Evolutionary conservation across 768 basidiomycete species (phyloP).

Genomic region (Russula sp.): DNA sequence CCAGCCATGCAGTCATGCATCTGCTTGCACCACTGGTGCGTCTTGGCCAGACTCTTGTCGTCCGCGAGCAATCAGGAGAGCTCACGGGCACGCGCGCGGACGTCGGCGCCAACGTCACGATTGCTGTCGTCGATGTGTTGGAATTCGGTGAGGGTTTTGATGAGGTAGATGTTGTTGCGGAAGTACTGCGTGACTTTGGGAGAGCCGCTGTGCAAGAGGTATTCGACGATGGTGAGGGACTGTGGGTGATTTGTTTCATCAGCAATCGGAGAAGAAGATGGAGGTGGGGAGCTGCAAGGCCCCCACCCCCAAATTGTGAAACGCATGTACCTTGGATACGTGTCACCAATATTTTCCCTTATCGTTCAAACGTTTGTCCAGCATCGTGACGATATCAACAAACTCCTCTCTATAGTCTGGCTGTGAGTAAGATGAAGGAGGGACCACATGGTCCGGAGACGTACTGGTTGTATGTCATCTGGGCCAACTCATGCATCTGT

Average conservation of each 20-base stretch:
- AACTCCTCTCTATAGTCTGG: conserved; percentile 76
- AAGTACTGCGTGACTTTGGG: conserved; percentile 97
- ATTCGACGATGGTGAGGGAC: conserved; percentile 85
- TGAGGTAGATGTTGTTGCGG: conserved; percentile 88
- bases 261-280: not conserved
- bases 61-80: conserved; percentile 89
- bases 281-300: no score
- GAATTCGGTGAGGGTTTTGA: no score
- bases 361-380: conserved; percentile 95
- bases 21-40: conserved; percentile 65
- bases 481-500: conserved; percentile 97
- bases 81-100: conserved; percentile 92
- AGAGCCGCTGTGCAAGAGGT: no score
- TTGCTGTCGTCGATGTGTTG: conserved; percentile 89
- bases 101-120: conserved; percentile 92
- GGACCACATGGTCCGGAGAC: no score
- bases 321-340: conserved; percentile 78
- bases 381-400: conserved; percentile 97
- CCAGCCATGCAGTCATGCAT: conserved; percentile 91
- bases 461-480: no score
- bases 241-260: conserved; percentile 24
- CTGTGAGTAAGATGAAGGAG: no score
- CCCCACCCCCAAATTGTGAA: not conserved
- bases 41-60: conserved; percentile 66
- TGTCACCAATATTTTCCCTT: conserved; percentile 99